phyloP scores from a whole-genome alignment of 2,329 filamentous ascomycete species.

The Chlorencoelia australis region DNA sequence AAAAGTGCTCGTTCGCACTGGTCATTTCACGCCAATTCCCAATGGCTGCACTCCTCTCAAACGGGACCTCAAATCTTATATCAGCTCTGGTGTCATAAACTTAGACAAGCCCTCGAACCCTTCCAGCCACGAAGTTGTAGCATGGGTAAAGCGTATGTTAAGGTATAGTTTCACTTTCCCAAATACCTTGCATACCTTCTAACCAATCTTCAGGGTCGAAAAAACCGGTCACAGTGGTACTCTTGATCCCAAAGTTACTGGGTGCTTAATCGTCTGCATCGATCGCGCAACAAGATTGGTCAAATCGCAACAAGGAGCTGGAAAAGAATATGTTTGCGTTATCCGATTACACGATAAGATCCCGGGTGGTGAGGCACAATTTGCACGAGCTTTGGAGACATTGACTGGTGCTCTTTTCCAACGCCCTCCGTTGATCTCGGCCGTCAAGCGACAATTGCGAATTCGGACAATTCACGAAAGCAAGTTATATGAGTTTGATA shows the following conservation, averaged over 20 bases:
- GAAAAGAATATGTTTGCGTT: conserved; percentile 98
- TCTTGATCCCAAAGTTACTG: conserved; percentile 95
- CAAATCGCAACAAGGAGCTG: conserved; percentile 96
- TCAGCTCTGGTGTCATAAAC: conserved; percentile 97
- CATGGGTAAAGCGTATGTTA: conserved; percentile 97
- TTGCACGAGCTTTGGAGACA: conserved; percentile 87
- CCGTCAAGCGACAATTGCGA: conserved; percentile 96
- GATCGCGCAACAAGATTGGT: conserved; percentile 95
- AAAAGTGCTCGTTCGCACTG: conserved; percentile 80
- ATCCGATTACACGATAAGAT: conserved; percentile 93
- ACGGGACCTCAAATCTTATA: conserved; percentile 93
- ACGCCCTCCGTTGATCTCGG: conserved; percentile 91
- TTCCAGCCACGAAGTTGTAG: conserved; percentile 96
- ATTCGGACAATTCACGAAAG: conserved; percentile 97
- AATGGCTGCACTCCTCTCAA: conserved; percentile 84
- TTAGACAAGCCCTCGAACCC: conserved; percentile 96
- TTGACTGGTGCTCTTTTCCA: conserved; percentile 96
- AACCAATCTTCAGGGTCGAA: conserved; percentile 53
- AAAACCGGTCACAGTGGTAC: conserved; percentile 98
- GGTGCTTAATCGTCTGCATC: conserved; percentile 88
- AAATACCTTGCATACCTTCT: conserved; percentile 13
- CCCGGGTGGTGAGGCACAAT: conserved; percentile 84
- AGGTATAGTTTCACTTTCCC: conserved; percentile 42
- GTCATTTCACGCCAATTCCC: conserved; percentile 94
- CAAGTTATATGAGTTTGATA: conserved; percentile 96